Conservation (phyloP, 1,284 basidiomycete genomes). For the Tylopilus orsonianus region DNA sequence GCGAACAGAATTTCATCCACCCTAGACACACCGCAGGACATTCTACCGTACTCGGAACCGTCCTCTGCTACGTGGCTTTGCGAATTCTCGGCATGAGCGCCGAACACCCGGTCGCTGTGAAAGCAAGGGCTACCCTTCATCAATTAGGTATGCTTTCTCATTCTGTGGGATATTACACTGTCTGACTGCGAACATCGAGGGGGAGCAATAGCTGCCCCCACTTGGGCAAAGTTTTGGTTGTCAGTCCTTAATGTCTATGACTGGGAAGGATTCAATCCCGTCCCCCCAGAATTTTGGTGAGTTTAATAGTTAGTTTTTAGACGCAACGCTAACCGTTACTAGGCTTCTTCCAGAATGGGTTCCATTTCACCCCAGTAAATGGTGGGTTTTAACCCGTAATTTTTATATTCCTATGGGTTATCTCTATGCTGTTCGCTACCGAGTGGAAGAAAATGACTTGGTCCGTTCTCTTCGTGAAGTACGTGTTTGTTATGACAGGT, state of each 20-base stretch:
- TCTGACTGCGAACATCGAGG: conserved; percentile 43
- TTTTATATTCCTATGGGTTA: conserved; percentile 93
- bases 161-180: not conserved
- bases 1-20: not conserved
- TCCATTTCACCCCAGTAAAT: conserved; percentile 91
- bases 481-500: conserved; percentile 5
- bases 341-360: conserved; percentile 90
- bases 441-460: conserved; percentile 78
- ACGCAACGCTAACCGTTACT: conserved; percentile 1
- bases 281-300: conserved; percentile 93
- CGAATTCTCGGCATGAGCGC: conserved; percentile 83
- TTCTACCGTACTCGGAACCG: conserved; percentile 94
- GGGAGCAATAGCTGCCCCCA: conserved; percentile 79
- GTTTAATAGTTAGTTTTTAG: conserved; percentile 16
- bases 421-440: conserved; percentile 80
- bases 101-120: conserved; percentile 79
- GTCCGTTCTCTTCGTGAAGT: conserved; percentile 81
- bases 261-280: conserved; percentile 94
- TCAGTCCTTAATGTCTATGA: conserved; percentile 91
- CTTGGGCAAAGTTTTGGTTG: conserved; percentile 99
- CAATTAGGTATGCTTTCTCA: conserved; percentile 56
- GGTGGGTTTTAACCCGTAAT: conserved; percentile 97
- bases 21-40: conserved; percentile 88
- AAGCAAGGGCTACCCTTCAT: conserved; percentile 77
- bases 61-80: conserved; percentile 86